Evolutionary conservation across 176 grass and related monocot species (phyloP).

Genomic region (Poa pratensis): DNA sequence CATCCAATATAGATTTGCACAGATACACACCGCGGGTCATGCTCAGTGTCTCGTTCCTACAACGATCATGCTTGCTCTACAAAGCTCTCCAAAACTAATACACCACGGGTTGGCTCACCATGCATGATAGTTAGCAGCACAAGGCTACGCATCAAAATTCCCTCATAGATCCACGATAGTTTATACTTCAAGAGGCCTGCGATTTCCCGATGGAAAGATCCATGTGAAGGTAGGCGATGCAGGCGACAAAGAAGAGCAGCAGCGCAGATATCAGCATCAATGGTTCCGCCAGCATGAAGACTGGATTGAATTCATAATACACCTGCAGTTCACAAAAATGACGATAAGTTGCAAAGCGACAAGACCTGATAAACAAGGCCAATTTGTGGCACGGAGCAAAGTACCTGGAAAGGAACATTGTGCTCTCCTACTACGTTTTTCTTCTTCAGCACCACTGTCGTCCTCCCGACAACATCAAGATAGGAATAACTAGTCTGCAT

Average conservation of each 20-base stretch:
- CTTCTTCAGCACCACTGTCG: constrained; percentile 72
- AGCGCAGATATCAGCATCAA: constrained; percentile 70
- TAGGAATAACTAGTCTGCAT: constrained; percentile 78
- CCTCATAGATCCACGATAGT: background rate
- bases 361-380: constrained; percentile 17
- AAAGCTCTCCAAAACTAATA: constrained; percentile 20
- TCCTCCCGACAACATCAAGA: constrained; percentile 79
- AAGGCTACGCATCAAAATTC: constrained; percentile 5
- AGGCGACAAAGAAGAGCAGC: constrained; percentile 67
- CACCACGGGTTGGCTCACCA: background rate
- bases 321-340: constrained; percentile 57
- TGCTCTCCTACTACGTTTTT: constrained; percentile 72
- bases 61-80: constrained; percentile 4
- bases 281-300: constrained; percentile 73
- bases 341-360: background rate
- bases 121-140: constrained; percentile 26
- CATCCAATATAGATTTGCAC: background rate
- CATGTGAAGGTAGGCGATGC: constrained; percentile 67
- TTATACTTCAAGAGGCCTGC: constrained; percentile 33
- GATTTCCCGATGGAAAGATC: constrained; percentile 72
- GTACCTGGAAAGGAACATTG: constrained; percentile 79
- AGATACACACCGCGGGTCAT: background rate
- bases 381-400: background rate
- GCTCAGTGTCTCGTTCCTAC: constrained; percentile 29
- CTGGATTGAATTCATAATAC: constrained; percentile 68